These are phyloP conservation scores for Lentinus polychrous DNA, from an alignment of 1,284 basidiomycete species.

Conservation along the genomic window DNA sequence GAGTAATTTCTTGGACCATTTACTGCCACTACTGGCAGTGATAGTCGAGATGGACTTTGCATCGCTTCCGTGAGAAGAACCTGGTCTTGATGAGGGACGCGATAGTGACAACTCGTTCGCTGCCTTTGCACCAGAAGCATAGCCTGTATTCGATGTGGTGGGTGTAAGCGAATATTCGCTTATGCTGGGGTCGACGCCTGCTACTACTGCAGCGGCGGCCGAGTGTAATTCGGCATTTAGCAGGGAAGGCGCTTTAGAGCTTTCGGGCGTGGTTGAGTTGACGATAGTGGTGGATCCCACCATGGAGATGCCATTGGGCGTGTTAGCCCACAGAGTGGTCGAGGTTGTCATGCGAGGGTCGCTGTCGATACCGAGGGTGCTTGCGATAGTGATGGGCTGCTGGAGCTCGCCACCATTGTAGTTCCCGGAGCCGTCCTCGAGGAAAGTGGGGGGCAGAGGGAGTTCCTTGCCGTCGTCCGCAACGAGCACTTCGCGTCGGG, in stretches of 20 bases:
- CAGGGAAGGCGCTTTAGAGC: no score
- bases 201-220: background rate
- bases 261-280: no score
- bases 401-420: conserved; percentile 4
- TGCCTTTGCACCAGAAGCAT: no score
- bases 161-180: conserved; percentile 2
- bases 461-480: conserved; percentile 23
- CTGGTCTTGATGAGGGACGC: conserved; percentile 10
- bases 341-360: conserved; percentile 5
- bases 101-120: background rate
- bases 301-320: conserved; percentile 1
- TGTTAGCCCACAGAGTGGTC: conserved; percentile 9
- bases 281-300: background rate
- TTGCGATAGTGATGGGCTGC: conserved; percentile 10
- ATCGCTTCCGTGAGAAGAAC: conserved; percentile 6
- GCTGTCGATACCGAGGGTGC: conserved; percentile 12
- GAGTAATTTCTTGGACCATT: conserved; percentile 21
- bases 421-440: conserved; percentile 22
- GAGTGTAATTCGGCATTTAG: no score
- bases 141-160: no score
- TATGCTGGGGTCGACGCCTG: conserved; percentile 9
- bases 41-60: conserved; percentile 5
- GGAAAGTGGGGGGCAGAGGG: conserved; percentile 23
- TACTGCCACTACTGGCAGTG: conserved; percentile 7
- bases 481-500: conserved; percentile 41